Evolutionary conservation across 2,329 filamentous ascomycete species (phyloP), one percentile per base, ranked within the genome.

Genomic region (Coniella vitis): DNA sequence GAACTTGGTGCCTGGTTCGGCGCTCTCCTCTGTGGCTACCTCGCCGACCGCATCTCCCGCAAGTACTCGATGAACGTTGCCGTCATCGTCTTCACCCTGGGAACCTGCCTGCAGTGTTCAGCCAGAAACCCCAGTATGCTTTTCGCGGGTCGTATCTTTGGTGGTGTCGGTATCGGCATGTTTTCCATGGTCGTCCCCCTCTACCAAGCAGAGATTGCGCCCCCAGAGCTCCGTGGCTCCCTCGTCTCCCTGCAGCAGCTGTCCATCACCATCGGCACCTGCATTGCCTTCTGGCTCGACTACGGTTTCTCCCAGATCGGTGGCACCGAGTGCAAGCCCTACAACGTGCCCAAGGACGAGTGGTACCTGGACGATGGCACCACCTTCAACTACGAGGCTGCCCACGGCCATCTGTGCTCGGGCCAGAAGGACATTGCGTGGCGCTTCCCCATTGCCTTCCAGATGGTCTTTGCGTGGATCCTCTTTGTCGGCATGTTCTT

Each of bases 1-100:
- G 76, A 81, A 60, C 69, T 82, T 12, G 78, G 78, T 52, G 78
- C 77, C 45, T 81, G 78, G 77, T 60, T 79, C 31, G 79, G 78
- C 36, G 70, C 73, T 4, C 62, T 82, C 25, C 69, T 74, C 56
- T 76, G 70, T 35, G 77, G 78, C 1, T 76, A 76, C 56, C 64
- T 81, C 19, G 77, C 78, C 3, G 78, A 81, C 55, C 68, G 69
- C n/a, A 56, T 73, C 17, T 75, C 72, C 4, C 69, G 79, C 38
- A 79, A 80, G 57, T 73, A 75, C 47, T 70, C 72, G 20, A 64
- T 65, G 59, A 62, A 63, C 55, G 52, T 60, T 25, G 62, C 62
- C 4, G 63, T 64, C 2, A 7, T 63, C 32, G 57, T 66, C 42
- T 66, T 66, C 48, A 63, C 60, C n/a, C 49, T 65, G 9, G 63